These are phyloP conservation scores for Phylloporus gajari DNA, from an alignment of 1,284 basidiomycete genomes.

Conservation along the genomic window DNA sequence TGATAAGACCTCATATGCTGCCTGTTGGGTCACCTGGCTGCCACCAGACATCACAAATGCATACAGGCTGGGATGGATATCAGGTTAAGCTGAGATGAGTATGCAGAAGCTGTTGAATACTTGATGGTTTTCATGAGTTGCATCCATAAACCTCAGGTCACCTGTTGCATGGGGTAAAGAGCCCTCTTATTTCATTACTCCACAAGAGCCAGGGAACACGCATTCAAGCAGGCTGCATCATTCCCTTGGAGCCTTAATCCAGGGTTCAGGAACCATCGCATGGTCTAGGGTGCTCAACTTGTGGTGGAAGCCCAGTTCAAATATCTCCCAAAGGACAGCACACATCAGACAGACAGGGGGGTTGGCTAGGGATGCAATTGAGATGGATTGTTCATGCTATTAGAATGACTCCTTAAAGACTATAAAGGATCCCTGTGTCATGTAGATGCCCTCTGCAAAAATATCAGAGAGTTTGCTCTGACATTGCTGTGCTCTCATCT, in stretches of 20 bases:
- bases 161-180: background rate
- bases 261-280: background rate
- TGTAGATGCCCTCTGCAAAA: background rate
- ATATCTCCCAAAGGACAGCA: background rate
- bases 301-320: background rate
- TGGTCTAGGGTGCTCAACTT: background rate
- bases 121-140: background rate
- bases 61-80: background rate
- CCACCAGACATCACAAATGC: background rate
- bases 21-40: background rate
- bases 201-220: background rate
- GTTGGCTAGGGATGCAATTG: background rate
- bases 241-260: background rate
- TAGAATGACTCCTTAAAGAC: background rate
- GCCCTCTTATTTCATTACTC: background rate
- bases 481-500: background rate
- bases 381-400: background rate
- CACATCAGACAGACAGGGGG: background rate
- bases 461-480: background rate
- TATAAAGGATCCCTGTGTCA: background rate
- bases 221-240: background rate
- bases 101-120: background rate
- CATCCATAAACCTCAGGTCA: background rate
- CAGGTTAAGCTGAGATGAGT: background rate
- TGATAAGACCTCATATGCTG: background rate